These are phyloP conservation scores for Sapria himalayana DNA, from an alignment of 345 rosid species.

Conservation along the genomic window DNA sequence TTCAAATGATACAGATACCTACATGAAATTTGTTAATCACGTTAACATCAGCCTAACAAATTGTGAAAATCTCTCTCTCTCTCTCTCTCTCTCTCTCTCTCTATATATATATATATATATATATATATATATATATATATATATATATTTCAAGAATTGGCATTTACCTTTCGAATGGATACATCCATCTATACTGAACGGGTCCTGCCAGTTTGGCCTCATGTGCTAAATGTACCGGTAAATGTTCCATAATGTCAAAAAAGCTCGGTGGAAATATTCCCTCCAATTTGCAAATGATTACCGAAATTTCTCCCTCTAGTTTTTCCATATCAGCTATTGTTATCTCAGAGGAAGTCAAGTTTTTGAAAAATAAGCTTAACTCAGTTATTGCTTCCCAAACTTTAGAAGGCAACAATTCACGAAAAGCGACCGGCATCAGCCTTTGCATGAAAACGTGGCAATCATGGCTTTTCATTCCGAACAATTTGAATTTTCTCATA, in stretches of 20 bases:
- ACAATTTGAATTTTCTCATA: neutral
- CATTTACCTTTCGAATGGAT: neutral
- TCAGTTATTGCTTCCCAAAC: neutral
- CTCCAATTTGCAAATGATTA: neutral
- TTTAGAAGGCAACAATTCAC: neutral
- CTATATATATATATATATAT: no score
- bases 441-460: neutral
- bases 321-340: neutral
- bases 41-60: no score
- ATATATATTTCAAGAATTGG: no score
- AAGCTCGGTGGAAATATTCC: neutral
- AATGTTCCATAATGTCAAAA: conserved; percentile 4
- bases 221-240: neutral
- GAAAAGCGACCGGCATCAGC: neutral
- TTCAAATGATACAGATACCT: no score
- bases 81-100: no score
- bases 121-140: no score
- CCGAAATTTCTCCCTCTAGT: neutral
- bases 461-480: neutral
- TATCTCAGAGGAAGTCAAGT: neutral
- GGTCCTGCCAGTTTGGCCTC: neutral
- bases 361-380: neutral
- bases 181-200: conserved; percentile 1
- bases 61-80: no score
- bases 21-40: no score